Evolutionary conservation across 2,329 filamentous ascomycete genomes (phyloP), one percentile per base, ranked within the genome.

Genomic region (Fusarium tupiense): DNA sequence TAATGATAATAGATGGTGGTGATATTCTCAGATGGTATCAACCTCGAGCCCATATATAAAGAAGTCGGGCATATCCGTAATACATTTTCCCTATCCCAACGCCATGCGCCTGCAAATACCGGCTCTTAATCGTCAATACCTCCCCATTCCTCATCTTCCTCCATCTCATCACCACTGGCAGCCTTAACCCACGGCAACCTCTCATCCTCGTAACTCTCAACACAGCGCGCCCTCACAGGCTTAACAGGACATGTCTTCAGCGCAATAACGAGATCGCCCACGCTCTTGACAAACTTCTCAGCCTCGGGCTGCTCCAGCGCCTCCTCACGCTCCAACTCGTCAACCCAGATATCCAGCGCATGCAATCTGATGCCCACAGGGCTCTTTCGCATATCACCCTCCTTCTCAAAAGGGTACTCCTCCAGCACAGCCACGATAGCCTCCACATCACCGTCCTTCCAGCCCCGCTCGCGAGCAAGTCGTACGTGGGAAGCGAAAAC

Each of bases 351-450:
- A 84, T 99, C 96, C 72, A 97, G 83, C 20, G 95, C 89, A 83
- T 99, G 96, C 82, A 97, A 91, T 72, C 94, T 86, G 81, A 99
- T 81, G 0, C 96, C 96, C 76, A 96, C 93, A 0, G 96, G 93
- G 3, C 97, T 90, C 78, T 90, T 91, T 59, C 82, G 80, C 76
- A 91, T 65, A n/a, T 80, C 79, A 3, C 82, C 80, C 41, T 81
- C 80, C 40, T 72, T 69, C 40, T 84, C 82, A 26, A 85, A 81
- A 47, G 81, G 82, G 38, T 75, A 81, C 56, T 78, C 77, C 10
- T 58, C 59, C 46, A 84, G 67, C 3, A 83, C 73, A 10, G 60
- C 75, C 3, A 82, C 53, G 7, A 82, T 67, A 8, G 58, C 79
- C 35, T 79, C 77, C 33, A 77, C 78, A 29, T 77, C 77, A 1